phyloP scores from a whole-genome alignment of 1,139 yeast species.

The Diutina ranongensis region DNA sequence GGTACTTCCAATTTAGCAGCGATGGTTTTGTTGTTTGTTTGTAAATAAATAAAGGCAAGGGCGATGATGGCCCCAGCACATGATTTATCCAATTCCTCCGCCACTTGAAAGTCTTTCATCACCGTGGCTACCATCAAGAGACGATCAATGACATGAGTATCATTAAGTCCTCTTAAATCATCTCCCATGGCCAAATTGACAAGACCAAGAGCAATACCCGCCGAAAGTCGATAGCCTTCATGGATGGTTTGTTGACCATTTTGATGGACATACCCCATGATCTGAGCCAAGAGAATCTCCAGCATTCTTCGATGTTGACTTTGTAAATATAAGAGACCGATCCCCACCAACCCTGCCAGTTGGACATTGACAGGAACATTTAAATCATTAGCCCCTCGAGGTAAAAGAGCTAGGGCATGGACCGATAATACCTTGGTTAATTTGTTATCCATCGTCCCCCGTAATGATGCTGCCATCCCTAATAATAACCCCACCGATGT shows the following conservation, averaged over 20 bases:
- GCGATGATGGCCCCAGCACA: slow-evolving; percentile 79
- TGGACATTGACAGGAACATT: slow-evolving; percentile 80
- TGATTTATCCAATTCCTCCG: slow-evolving; percentile 57
- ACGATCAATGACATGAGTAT: slow-evolving; percentile 59
- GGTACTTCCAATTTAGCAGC: slow-evolving; percentile 63
- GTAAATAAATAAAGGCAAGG: slow-evolving; percentile 60
- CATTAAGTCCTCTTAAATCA: slow-evolving; percentile 49
- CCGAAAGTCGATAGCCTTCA: slow-evolving; percentile 81
- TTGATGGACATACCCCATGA: slow-evolving; percentile 43
- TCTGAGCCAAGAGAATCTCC: slow-evolving; percentile 61
- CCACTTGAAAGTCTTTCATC: slow-evolving; percentile 59
- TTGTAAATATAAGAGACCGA: slow-evolving; percentile 72
- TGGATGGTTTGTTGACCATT: slow-evolving; percentile 47
- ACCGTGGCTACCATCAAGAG: slow-evolving; percentile 50
- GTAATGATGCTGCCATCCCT: slow-evolving; percentile 87
- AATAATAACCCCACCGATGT: slow-evolving; percentile 80
- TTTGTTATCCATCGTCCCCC: slow-evolving; percentile 77
- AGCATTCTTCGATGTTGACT: slow-evolving; percentile 84
- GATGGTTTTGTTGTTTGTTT: slow-evolving; percentile 47
- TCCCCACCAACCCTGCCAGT: slow-evolving; percentile 83
- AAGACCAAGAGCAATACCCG: slow-evolving; percentile 81
- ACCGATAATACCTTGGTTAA: slow-evolving; percentile 86
- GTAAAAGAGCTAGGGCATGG: slow-evolving; percentile 85
- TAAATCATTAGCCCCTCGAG: slow-evolving; percentile 82
- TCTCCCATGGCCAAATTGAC: slow-evolving; percentile 78